Evolutionary conservation across 2,329 filamentous ascomycete genomes (phyloP).

Genomic region (Trichoderma guizhouense): DNA sequence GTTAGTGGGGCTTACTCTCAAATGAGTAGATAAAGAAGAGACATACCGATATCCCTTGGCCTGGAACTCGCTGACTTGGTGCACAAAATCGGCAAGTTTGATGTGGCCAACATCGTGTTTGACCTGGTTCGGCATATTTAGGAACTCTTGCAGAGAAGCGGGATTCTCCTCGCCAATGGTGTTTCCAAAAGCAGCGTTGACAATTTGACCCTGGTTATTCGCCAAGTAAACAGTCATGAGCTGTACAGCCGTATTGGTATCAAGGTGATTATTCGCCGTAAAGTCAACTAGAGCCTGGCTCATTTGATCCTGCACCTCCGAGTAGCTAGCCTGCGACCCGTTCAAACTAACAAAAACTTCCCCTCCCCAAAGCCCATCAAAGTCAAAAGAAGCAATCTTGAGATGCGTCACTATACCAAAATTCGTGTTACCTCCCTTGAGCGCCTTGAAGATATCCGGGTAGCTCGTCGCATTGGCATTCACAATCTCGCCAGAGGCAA

Average conservation of each 20-base stretch:
- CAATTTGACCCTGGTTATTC: background rate
- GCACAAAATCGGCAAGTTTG: conserved; percentile 17
- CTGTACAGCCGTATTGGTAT: background rate
- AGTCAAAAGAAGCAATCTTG: conserved; percentile 28
- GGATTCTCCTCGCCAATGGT: conserved; percentile 11
- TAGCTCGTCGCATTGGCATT: conserved; percentile 33
- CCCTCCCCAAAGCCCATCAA: conserved; percentile 5
- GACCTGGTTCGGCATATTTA: conserved; percentile 19
- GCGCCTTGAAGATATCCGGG: conserved; percentile 41
- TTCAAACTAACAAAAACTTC: conserved; percentile 1
- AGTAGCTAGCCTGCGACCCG: background rate
- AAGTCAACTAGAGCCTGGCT: background rate
- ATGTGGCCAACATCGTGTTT: conserved; percentile 5
- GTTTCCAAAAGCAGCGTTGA: conserved; percentile 10
- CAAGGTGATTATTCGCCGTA: conserved; percentile 1
- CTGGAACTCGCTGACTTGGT: conserved; percentile 18
- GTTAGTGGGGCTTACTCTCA: background rate
- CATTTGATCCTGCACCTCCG: background rate
- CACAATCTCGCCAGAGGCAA: conserved; percentile 37
- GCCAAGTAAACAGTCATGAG: conserved; percentile 8
- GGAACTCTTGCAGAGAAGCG: conserved; percentile 13
- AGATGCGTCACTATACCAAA: conserved; percentile 35
- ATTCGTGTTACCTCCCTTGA: conserved; percentile 45
- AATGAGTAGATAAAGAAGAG: background rate
- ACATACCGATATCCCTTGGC: conserved; percentile 20